A percentile compares a stretch with the other conserved stretches of the same genome.
These are phyloP conservation scores for Trichothecium sympodiale DNA, from an alignment of 2,329 filamentous ascomycete genomes.

Conservation along the genomic window DNA sequence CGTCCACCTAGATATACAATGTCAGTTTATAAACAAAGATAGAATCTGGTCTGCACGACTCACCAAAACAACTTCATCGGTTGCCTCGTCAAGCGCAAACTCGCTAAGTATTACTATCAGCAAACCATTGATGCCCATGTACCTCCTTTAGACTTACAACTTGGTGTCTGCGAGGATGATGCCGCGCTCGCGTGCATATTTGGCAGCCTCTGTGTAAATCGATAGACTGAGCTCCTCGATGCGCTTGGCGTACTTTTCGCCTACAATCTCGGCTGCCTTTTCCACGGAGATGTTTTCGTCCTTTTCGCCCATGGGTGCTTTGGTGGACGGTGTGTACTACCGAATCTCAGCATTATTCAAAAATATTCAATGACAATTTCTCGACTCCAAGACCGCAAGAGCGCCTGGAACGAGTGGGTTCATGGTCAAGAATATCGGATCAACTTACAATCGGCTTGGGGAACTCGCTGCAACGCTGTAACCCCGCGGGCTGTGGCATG, in stretches of 20 bases:
- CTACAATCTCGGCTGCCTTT: constrained; percentile 36
- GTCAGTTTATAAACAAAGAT: not conserved
- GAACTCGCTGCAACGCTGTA: constrained; percentile 61
- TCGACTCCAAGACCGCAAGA: too few relatives aligned
- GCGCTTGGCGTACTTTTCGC: constrained; percentile 17
- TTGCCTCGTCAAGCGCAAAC: constrained; percentile 43
- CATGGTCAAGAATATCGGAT: too few relatives aligned
- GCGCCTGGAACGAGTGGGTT: too few relatives aligned
- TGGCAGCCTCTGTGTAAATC: constrained; percentile 35
- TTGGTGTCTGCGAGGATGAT: constrained; percentile 35
- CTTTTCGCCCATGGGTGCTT: constrained; percentile 67
- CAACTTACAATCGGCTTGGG: constrained; percentile 42
- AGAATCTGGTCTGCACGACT: constrained; percentile 82
- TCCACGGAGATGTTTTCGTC: constrained; percentile 77
- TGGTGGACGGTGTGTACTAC: constrained; percentile 69
- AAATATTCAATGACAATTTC: too few relatives aligned
- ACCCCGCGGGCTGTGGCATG: constrained; percentile 53
- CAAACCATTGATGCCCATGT: too few relatives aligned
- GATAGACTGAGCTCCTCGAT: constrained; percentile 19
- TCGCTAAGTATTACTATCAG: constrained; percentile 42
- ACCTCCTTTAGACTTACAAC: too few relatives aligned
- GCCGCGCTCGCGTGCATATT: constrained; percentile 40
- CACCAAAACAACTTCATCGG: constrained; percentile 30
- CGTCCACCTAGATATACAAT: constrained; percentile 58
- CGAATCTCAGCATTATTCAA: constrained; percentile 32